phyloP scores from a whole-genome alignment of 208 protist species.

The Crithidia thermophila region DNA sequence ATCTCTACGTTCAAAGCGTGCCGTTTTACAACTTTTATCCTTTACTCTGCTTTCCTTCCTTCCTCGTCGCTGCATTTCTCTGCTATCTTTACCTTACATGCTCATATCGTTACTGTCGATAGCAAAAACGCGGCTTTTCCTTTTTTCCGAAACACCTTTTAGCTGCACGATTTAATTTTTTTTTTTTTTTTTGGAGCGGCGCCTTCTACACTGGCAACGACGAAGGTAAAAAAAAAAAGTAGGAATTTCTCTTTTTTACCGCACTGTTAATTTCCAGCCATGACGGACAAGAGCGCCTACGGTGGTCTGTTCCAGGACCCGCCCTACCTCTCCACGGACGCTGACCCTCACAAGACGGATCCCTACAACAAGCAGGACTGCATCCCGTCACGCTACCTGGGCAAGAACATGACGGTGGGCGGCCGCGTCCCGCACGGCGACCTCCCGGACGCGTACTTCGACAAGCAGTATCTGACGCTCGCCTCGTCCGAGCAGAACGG shows the following conservation, averaged over 20 bases:
- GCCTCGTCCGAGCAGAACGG: conserved; percentile 79
- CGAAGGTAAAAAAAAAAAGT: no score
- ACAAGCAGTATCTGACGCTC: conserved; percentile 79
- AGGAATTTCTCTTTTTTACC: no score
- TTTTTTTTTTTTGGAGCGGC: no score
- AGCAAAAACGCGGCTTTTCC: no score
- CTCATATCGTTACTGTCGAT: no score
- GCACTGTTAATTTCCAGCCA: no score
- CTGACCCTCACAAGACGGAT: conserved; percentile 76
- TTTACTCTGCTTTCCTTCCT: neutral
- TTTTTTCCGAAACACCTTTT: no score
- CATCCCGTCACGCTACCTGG: conserved; percentile 82
- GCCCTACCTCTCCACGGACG: conserved; percentile 66
- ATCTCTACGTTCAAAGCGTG: neutral
- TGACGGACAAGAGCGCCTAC: conserved; percentile 83
- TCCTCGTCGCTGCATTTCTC: neutral
- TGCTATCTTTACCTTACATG: neutral
- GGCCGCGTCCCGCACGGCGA: conserved; percentile 39
- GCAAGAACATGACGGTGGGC: conserved; percentile 68
- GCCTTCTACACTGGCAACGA: no score
- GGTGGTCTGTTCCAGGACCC: conserved; percentile 89
- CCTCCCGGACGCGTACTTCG: conserved; percentile 64
- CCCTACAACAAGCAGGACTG: conserved; percentile 81
- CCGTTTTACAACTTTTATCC: no score
- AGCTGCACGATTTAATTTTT: no score